Evolutionary conservation across 1,284 basidiomycete species (phyloP).

Genomic region (Agroathelia rolfsii): DNA sequence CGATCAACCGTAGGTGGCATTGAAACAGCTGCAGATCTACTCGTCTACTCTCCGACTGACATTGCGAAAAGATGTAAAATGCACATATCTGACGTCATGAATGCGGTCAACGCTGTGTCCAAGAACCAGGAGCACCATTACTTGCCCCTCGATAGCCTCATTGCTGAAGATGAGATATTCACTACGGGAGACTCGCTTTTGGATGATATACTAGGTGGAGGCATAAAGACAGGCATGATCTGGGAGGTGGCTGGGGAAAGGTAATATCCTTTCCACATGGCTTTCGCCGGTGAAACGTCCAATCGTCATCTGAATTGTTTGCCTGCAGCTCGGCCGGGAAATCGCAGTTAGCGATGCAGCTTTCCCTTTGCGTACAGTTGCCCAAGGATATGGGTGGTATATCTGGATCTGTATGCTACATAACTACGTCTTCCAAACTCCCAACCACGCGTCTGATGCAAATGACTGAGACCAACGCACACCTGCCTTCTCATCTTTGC

Average conservation of each 20-base stretch:
- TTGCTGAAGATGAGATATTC: conserved; percentile 33
- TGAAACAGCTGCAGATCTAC: conserved; percentile 35
- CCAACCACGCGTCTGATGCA: conserved; percentile 58
- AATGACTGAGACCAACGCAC: conserved; percentile 40
- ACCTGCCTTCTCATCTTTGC: conserved; percentile 34
- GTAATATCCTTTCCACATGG: conserved; percentile 27
- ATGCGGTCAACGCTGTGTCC: conserved; percentile 39
- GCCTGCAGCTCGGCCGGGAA: conserved; percentile 72
- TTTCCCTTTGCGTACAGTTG: conserved; percentile 69
- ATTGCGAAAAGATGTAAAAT: conserved; percentile 45
- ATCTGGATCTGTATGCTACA: conserved; percentile 56
- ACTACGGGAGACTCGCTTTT: conserved; percentile 64
- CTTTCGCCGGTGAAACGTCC: conserved; percentile 6
- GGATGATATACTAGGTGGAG: conserved; percentile 64
- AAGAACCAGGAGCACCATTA: conserved; percentile 25
- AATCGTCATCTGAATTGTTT: conserved; percentile 6
- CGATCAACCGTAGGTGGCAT: conserved; percentile 43
- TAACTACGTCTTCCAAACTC: conserved; percentile 66
- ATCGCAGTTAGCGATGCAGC: conserved; percentile 75
- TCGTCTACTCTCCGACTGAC: conserved; percentile 38
- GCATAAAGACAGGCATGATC: conserved; percentile 64
- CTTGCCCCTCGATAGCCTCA: conserved; percentile 26
- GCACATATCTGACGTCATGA: conserved; percentile 34
- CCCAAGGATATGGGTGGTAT: conserved; percentile 41
- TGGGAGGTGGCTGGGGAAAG: conserved; percentile 87